Conservation (phyloP, 2,329 filamentous ascomycete species). For the Colletotrichum liaoningense region DNA sequence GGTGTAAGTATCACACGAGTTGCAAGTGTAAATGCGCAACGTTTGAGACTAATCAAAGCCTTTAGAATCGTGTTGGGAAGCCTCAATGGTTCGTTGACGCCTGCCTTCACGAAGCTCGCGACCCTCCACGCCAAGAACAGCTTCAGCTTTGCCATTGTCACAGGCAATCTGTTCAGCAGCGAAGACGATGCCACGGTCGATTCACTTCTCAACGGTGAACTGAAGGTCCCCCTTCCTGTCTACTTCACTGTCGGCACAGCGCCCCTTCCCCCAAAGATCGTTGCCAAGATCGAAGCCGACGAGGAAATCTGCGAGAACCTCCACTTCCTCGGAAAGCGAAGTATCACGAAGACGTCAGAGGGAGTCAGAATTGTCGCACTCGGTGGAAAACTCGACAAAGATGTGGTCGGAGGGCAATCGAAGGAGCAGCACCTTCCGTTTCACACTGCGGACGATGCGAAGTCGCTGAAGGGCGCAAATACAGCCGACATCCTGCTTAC, state of each 20-base stretch:
- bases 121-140: slow-evolving; percentile 86
- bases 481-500: slow-evolving; percentile 89
- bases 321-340: slow-evolving; percentile 88
- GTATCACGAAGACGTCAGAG: slow-evolving; percentile 88
- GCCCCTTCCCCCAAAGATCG: slow-evolving; percentile 76
- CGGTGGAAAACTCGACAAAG: slow-evolving; percentile 77
- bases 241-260: slow-evolving; percentile 88
- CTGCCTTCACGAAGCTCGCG: slow-evolving; percentile 83
- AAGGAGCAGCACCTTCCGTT: slow-evolving; percentile 81
- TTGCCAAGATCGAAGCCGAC: slow-evolving; percentile 78
- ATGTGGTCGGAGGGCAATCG: slow-evolving; percentile 70
- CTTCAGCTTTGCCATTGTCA: slow-evolving; percentile 87
- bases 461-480: slow-evolving; percentile 79
- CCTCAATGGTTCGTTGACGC: slow-evolving; percentile 81
- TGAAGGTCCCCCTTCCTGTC: slow-evolving; percentile 81
- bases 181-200: slow-evolving; percentile 69
- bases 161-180: slow-evolving; percentile 83
- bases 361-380: slow-evolving; percentile 89
- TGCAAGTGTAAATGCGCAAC: background rate
- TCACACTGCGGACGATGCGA: slow-evolving; percentile 82
- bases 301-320: slow-evolving; percentile 89
- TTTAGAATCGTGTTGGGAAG: slow-evolving; percentile 83
- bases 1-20: slow-evolving; percentile 50
- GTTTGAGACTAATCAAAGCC: slow-evolving; percentile 30
- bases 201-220: slow-evolving; percentile 77